Evolutionary conservation across 2,329 filamentous ascomycete species (phyloP).

Genomic region (Alternaria sp.): DNA sequence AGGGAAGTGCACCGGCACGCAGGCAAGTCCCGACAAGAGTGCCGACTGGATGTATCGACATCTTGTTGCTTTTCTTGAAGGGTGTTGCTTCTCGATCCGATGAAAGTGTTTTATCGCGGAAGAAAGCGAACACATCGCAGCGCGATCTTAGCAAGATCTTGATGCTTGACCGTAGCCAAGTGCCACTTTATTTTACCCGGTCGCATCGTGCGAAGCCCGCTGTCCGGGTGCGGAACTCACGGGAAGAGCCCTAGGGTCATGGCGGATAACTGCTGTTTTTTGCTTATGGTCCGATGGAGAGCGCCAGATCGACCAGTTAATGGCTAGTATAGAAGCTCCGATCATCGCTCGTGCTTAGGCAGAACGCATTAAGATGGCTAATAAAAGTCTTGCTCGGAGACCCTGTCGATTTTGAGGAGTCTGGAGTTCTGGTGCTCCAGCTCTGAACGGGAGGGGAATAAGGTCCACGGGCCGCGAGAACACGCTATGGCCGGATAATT

Average conservation of each 20-base stretch:
- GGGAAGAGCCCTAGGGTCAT: not conserved
- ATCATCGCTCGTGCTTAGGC: not conserved
- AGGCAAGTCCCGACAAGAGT: not conserved
- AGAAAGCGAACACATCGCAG: not conserved
- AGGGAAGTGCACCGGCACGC: not conserved
- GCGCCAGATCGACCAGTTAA: not conserved
- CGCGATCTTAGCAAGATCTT: not conserved
- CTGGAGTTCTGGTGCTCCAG: not conserved
- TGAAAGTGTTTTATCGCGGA: not conserved
- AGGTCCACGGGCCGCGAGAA: slow-evolving; percentile 4
- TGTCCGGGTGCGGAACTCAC: not conserved
- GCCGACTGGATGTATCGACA: not conserved
- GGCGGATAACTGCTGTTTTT: not conserved
- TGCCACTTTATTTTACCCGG: slow-evolving; percentile 9
- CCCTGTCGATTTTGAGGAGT: not conserved
- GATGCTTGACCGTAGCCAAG: not conserved
- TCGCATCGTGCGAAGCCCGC: not conserved
- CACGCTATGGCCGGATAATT: slow-evolving; percentile 9
- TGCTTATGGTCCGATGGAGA: slow-evolving; percentile 3
- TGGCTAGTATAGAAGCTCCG: not conserved
- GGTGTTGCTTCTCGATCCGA: not conserved
- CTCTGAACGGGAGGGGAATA: slow-evolving; percentile 3
- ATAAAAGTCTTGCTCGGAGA: not conserved
- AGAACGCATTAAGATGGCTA: not conserved
- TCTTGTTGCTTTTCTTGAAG: not conserved